Evolutionary conservation across 805 yeast genomes (phyloP).

Genomic region (Blastobotrys attinorum): DNA sequence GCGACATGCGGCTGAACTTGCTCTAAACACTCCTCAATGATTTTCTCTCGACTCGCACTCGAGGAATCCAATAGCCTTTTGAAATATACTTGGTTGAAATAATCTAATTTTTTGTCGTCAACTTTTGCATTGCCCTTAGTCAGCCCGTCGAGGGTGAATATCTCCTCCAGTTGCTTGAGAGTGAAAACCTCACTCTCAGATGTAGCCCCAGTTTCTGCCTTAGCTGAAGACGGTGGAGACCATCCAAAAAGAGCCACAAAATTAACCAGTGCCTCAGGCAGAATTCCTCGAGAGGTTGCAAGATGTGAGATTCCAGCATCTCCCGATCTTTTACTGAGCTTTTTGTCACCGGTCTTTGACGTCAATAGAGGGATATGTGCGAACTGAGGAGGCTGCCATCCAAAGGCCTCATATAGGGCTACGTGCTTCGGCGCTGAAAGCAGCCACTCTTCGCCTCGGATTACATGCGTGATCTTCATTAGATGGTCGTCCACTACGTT

Average conservation of each 20-base stretch:
- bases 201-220: conserved; percentile 17
- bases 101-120: conserved; percentile 63
- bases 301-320: conserved; percentile 64
- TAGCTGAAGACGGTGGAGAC: conserved; percentile 68
- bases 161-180: conserved; percentile 39
- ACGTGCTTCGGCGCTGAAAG: conserved; percentile 93
- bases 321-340: conserved; percentile 78
- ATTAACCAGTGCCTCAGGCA: conserved; percentile 83
- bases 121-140: conserved; percentile 95
- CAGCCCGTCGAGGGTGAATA: conserved; percentile 60
- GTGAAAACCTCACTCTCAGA: conserved; percentile 25
- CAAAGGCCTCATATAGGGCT: conserved; percentile 77
- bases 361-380: conserved; percentile 89
- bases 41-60: conserved; percentile 26
- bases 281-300: conserved; percentile 47
- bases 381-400: conserved; percentile 75
- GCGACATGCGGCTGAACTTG: not conserved
- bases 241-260: conserved; percentile 91
- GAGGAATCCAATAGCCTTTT: conserved; percentile 35
- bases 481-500: conserved; percentile 91
- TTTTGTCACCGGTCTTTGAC: conserved; percentile 43
- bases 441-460: conserved; percentile 97
- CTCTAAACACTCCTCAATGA: conserved; percentile 24
- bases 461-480: conserved; percentile 89
- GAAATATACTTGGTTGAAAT: conserved; percentile 69